Percentiles rank a stretch among this genome's conserved stretches.
Evolutionary conservation across 257 asterid genomes (phyloP).

Genomic region (Capsicum pubescens): DNA sequence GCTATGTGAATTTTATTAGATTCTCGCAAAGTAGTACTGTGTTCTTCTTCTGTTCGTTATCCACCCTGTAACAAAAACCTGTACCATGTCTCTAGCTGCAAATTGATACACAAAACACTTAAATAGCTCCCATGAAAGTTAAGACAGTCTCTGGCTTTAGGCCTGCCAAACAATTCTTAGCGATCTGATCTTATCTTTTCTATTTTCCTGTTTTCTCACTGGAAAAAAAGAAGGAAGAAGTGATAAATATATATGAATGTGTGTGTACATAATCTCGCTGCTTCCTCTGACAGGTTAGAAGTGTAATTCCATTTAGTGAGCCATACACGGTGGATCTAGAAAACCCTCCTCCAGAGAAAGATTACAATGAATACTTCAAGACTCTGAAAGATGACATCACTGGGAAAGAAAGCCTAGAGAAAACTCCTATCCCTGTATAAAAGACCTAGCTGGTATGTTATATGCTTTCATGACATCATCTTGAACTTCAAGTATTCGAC

Average conservation of each 20-base stretch:
- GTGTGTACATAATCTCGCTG: not conserved
- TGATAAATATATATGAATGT: not conserved
- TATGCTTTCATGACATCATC: too few relatives aligned
- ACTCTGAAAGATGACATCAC: slow-evolving; percentile 82
- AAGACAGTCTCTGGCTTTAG: too few relatives aligned
- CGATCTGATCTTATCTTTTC: too few relatives aligned
- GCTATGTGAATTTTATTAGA: not conserved
- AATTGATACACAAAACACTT: not conserved
- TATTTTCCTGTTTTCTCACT: too few relatives aligned
- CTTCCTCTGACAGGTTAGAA: slow-evolving; percentile 69
- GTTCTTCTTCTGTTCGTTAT: not conserved
- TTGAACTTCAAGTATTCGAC: too few relatives aligned
- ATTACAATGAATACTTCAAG: slow-evolving; percentile 74
- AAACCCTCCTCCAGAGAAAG: slow-evolving; percentile 92
- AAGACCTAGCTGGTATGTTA: slow-evolving; percentile 35
- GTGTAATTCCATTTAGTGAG: slow-evolving; percentile 89
- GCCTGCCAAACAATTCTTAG: too few relatives aligned
- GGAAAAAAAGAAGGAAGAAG: not conserved
- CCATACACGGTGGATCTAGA: slow-evolving; percentile 92
- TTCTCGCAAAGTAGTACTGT: not conserved
- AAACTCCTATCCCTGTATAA: slow-evolving; percentile 64
- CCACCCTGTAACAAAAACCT: not conserved
- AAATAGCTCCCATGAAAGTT: not conserved
- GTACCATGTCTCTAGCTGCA: not conserved
- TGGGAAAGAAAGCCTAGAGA: slow-evolving; percentile 88